Evolutionary conservation across 768 basidiomycete species (phyloP).

Genomic region (Amanita pseudoporphyria): DNA sequence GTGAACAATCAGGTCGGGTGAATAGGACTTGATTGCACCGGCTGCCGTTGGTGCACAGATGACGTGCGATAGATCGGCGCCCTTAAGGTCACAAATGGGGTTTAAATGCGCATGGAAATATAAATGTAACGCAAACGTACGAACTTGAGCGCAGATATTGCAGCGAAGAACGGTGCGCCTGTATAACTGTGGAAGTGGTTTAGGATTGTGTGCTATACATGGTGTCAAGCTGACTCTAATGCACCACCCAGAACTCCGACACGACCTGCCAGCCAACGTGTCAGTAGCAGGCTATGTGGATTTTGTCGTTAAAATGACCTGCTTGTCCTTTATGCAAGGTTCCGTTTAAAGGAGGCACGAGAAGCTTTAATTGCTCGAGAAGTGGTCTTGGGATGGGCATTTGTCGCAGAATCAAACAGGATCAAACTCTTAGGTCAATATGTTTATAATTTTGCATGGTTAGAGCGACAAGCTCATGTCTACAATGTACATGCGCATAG

Average conservation of each 20-base stretch:
- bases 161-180: conserved; percentile 94
- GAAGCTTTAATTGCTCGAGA: conserved; percentile 61
- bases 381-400: conserved; percentile 59
- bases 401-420: too few relatives aligned
- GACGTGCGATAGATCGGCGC: conserved; percentile 92
- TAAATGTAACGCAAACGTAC: conserved; percentile 29
- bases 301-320: conserved; percentile 31
- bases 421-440: too few relatives aligned
- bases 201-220: neutral
- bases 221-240: conserved; percentile 55
- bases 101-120: neutral
- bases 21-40: conserved; percentile 91
- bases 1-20: conserved; percentile 95
- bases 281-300: neutral
- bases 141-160: conserved; percentile 82
- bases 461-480: too few relatives aligned
- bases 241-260: conserved; percentile 94
- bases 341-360: conserved; percentile 87
- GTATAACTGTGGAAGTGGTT: conserved; percentile 57
- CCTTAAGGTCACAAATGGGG: conserved; percentile 32
- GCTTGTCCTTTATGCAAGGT: conserved; percentile 94
- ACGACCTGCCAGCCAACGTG: conserved; percentile 42
- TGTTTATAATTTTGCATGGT: too few relatives aligned
- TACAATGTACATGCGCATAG: too few relatives aligned
- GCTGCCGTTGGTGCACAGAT: conserved; percentile 94